Evolutionary conservation across 257 asterid species (phyloP).

Genomic region (Haberlea rhodopensis): DNA sequence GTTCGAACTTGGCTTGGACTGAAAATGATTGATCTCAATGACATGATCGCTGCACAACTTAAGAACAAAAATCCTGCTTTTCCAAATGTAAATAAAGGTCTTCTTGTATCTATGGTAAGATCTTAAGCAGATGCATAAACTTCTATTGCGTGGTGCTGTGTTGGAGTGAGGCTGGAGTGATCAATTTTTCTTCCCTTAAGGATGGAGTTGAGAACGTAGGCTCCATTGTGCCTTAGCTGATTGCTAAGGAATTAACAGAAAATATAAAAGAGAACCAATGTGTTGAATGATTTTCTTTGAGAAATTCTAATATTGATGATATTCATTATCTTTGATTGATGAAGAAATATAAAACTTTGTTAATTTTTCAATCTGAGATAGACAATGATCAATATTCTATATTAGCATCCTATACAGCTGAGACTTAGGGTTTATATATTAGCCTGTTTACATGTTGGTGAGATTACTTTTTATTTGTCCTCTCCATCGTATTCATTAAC

Average conservation of each 20-base stretch:
- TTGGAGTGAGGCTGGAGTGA: not conserved
- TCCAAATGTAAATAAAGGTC: constrained; percentile 67
- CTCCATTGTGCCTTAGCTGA: constrained; percentile 1
- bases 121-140: not conserved
- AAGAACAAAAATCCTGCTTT: constrained; percentile 68
- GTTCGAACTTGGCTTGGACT: constrained; percentile 95
- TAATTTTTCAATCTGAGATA: not conserved
- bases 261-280: not conserved
- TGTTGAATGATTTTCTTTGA: not conserved
- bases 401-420: too few relatives aligned
- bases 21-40: constrained; percentile 88
- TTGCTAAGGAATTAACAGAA: not conserved
- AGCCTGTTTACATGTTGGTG: too few relatives aligned
- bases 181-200: not conserved
- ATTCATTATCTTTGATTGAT: too few relatives aligned
- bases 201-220: constrained; percentile 13
- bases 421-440: too few relatives aligned
- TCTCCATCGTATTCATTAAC: too few relatives aligned
- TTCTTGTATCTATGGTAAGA: constrained; percentile 82
- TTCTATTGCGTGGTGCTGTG: not conserved
- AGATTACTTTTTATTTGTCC: too few relatives aligned
- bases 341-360: not conserved
- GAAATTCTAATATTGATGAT: not conserved
- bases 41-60: constrained; percentile 69
- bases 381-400: not conserved